Evolutionary conservation across 1,139 yeast species (phyloP).

Genomic region (Blastobotrys indianensis): DNA sequence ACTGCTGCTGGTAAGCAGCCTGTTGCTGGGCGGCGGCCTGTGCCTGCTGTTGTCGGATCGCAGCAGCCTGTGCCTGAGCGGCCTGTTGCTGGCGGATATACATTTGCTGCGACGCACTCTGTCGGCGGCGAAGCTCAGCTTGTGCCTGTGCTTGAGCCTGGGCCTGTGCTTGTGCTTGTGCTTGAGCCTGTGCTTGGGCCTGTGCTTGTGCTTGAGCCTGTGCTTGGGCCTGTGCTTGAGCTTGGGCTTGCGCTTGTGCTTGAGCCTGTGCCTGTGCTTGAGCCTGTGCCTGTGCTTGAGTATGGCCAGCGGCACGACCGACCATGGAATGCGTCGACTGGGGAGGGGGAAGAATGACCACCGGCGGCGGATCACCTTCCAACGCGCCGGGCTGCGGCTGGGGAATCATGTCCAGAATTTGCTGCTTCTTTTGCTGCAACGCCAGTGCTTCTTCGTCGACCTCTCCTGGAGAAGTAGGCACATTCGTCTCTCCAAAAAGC

Average conservation of each 20-base stretch:
- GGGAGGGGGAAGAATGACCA: conserved; percentile 23
- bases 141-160: conserved; percentile 13
- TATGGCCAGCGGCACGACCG: neutral
- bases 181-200: conserved; percentile 8
- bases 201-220: conserved; percentile 11
- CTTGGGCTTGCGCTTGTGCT: conserved; percentile 11
- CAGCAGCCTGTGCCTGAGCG: conserved; percentile 3
- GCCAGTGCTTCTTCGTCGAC: conserved; percentile 11
- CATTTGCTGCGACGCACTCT: neutral
- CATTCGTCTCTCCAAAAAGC: conserved; percentile 11
- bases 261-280: conserved; percentile 15
- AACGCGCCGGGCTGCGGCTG: conserved; percentile 24
- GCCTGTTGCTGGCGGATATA: conserved; percentile 5
- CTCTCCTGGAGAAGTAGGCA: neutral
- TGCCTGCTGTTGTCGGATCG: conserved; percentile 7
- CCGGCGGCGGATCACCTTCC: conserved; percentile 21
- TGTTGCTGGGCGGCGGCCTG: conserved; percentile 7
- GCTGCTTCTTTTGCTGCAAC: conserved; percentile 8
- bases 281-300: conserved; percentile 3
- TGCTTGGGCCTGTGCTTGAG: conserved; percentile 6
- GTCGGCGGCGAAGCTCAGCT: neutral
- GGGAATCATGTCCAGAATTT: conserved; percentile 5
- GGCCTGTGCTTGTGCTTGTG: conserved; percentile 9
- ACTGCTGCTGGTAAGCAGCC: neutral
- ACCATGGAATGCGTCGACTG: conserved; percentile 12